Conservation (phyloP, 2,329 filamentous ascomycete species). For the Xenosphaeropsis pyriputrescens region DNA sequence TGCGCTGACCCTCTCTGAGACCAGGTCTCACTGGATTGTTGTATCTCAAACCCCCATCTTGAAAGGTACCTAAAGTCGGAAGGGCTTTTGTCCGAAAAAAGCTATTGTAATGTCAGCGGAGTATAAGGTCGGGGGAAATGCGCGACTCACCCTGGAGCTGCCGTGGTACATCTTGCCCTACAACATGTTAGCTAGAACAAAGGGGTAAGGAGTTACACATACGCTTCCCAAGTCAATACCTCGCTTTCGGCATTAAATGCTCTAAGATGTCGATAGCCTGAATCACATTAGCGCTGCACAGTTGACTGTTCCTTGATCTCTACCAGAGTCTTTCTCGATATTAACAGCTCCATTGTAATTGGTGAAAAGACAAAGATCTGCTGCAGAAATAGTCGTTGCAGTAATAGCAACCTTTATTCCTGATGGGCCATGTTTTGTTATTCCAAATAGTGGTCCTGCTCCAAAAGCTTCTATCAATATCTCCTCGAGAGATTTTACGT, state of each 20-base stretch:
- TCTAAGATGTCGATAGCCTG: slow-evolving; percentile 10
- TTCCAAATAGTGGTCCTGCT: slow-evolving; percentile 5
- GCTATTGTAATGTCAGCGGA: slow-evolving; percentile 4
- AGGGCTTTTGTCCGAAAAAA: slow-evolving; percentile 9
- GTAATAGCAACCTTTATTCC: slow-evolving; percentile 10
- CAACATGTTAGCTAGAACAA: slow-evolving; percentile 3
- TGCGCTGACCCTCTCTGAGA: slow-evolving; percentile 5
- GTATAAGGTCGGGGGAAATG: not conserved
- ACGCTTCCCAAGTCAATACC: slow-evolving; percentile 11
- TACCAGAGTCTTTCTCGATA: slow-evolving; percentile 3
- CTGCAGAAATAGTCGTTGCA: slow-evolving; percentile 9
- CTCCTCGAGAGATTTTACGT: slow-evolving; percentile 6
- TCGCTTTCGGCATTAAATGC: slow-evolving; percentile 4
- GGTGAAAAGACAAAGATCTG: slow-evolving; percentile 9
- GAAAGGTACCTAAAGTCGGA: slow-evolving; percentile 7
- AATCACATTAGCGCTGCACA: not conserved
- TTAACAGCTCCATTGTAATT: slow-evolving; percentile 10
- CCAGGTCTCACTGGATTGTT: slow-evolving; percentile 8
- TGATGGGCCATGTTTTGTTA: slow-evolving; percentile 3
- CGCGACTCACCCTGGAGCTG: slow-evolving; percentile 8
- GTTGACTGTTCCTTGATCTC: slow-evolving; percentile 1
- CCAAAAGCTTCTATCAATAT: slow-evolving; percentile 7
- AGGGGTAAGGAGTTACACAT: slow-evolving; percentile 2
- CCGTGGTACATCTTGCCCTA: slow-evolving; percentile 8
- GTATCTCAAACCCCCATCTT: slow-evolving; percentile 10